Base-by-base conservation (phyloP, 352 stramenopile genomes). In the Phytophthora brassicae region DNA sequence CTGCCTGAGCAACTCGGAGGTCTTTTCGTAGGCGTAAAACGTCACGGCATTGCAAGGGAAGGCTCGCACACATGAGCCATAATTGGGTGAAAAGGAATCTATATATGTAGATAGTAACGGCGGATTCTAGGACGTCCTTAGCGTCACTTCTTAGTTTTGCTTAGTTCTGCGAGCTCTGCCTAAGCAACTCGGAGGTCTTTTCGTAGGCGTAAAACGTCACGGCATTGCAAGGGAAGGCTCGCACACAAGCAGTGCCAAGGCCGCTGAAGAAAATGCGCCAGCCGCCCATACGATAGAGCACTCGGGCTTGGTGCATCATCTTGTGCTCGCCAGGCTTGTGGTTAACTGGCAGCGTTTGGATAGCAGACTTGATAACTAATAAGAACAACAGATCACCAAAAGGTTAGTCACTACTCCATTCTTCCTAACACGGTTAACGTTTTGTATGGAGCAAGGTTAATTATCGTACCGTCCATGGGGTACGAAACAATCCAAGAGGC, bases 131-230 rank as follows among this genome's bases (percentile, higher is more conserved):
- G 33, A 5, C 12, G 17, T 6, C 50, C 24, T 24, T 22, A n/a
- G 75, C 71, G 35, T 16, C 19, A 16, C 35, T 41, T 42, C 64
- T n/a, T n/a, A n/a, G n/a, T n/a, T n/a, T n/a, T n/a, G n/a, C n/a
- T n/a, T n/a, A 57, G 38, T 74, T 50, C 44, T 50, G 44, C 39
- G 70, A 45, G 39, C 52, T 17, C 31, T 85, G 66, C 68, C 90
- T 92, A 38, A 95, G 79, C 46, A 86, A 19, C 29, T 83, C 72
- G 2, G 84, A 90, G 1, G 85, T 75, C 60, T 82, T 83, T 59
- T 95, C 87, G 69, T 95, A 95, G 60, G 68, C 82, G 70, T 86
- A 93, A 57, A 95, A 93, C 22, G 87, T 95, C 29, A 95, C 86
- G 12, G 84, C 86, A 41, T 91, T 95, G 29, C 90, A 84, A 2